Percentiles rank a stretch among this genome's conserved stretches.
Evolutionary conservation across 2,329 filamentous ascomycete genomes (phyloP).

Genomic region (Neophaeococcomyces aloes): DNA sequence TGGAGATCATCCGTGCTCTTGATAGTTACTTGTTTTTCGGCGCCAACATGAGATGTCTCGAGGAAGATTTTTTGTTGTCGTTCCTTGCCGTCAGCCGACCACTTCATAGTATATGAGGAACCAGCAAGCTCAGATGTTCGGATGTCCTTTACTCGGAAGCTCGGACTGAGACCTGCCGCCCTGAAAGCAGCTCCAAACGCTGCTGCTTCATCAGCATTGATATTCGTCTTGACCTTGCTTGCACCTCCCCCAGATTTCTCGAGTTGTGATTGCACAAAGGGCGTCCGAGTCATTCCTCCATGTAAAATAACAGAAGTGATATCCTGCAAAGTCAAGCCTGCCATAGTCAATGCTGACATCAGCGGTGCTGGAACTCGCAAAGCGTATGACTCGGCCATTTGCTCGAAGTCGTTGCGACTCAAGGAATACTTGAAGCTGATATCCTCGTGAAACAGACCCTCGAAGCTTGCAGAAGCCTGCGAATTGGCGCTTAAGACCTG

Average conservation of each 20-base stretch:
- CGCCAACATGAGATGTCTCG: slow-evolving; percentile 62
- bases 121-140: slow-evolving; percentile 63
- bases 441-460: slow-evolving; percentile 75
- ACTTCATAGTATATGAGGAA: slow-evolving; percentile 67
- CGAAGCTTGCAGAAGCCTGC: slow-evolving; percentile 69
- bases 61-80: slow-evolving; percentile 77
- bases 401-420: slow-evolving; percentile 67
- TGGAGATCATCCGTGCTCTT: slow-evolving; percentile 72
- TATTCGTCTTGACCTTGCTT: slow-evolving; percentile 79
- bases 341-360: slow-evolving; percentile 60
- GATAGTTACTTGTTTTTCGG: slow-evolving; percentile 74
- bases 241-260: slow-evolving; percentile 61
- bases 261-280: slow-evolving; percentile 84
- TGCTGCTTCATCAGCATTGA: slow-evolving; percentile 93
- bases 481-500: slow-evolving; percentile 90
- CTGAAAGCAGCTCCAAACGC: slow-evolving; percentile 94
- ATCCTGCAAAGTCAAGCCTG: slow-evolving; percentile 62
- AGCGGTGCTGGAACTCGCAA: slow-evolving; percentile 60
- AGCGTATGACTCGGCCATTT: slow-evolving; percentile 57
- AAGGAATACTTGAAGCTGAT: slow-evolving; percentile 91
- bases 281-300: slow-evolving; percentile 79
- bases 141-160: slow-evolving; percentile 97
- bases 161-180: slow-evolving; percentile 81
- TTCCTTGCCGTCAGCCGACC: slow-evolving; percentile 59
- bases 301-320: slow-evolving; percentile 88